These are phyloP conservation scores for Nemania sp. DNA, from an alignment of 2,329 filamentous ascomycete genomes.

Conservation along the genomic window DNA sequence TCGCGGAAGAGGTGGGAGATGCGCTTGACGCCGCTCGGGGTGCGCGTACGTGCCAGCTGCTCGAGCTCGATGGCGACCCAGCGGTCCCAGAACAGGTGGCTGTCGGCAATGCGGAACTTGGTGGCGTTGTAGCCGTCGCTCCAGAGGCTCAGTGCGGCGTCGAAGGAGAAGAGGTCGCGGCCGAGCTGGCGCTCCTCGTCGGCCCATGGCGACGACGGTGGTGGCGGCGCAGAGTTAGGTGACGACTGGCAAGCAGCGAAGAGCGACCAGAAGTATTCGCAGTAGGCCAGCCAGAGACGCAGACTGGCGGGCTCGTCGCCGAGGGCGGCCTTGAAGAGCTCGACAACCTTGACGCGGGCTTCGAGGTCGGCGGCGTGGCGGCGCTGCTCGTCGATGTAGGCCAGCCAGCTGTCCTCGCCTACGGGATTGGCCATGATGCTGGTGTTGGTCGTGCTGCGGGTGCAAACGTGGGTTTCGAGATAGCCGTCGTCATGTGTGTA, in stretches of 20 bases:
- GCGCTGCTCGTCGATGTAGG: constrained; percentile 79
- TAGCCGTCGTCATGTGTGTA: constrained; percentile 40
- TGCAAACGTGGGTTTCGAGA: constrained; percentile 16
- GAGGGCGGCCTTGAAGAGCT: constrained; percentile 77
- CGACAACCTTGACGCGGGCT: constrained; percentile 75
- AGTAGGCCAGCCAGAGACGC: constrained; percentile 81
- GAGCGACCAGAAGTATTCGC: constrained; percentile 80
- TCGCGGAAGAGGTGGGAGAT: constrained; percentile 77
- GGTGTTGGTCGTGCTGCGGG: constrained; percentile 22
- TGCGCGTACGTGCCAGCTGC: constrained; percentile 68
- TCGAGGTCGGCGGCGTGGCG: constrained; percentile 71
- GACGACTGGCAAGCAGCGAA: constrained; percentile 72
- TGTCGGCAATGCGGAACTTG: constrained; percentile 80
- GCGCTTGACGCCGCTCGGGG: constrained; percentile 69
- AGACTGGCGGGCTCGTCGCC: constrained; percentile 78
- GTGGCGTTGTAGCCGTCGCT: constrained; percentile 78
- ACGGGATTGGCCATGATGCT: constrained; percentile 67
- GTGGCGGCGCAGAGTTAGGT: constrained; percentile 8
- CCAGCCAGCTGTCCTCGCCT: constrained; percentile 82
- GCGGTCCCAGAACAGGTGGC: constrained; percentile 82
- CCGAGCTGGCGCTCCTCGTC: constrained; percentile 77
- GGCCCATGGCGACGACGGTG: constrained; percentile 60
- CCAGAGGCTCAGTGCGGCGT: constrained; percentile 75
- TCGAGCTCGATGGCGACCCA: constrained; percentile 80
- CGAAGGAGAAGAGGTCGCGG: constrained; percentile 77